A percentile compares a stretch with the other conserved stretches of the same genome.
Evolutionary conservation across 176 grass and related monocot species (phyloP).

Genomic region (Metroxylon sagu): DNA sequence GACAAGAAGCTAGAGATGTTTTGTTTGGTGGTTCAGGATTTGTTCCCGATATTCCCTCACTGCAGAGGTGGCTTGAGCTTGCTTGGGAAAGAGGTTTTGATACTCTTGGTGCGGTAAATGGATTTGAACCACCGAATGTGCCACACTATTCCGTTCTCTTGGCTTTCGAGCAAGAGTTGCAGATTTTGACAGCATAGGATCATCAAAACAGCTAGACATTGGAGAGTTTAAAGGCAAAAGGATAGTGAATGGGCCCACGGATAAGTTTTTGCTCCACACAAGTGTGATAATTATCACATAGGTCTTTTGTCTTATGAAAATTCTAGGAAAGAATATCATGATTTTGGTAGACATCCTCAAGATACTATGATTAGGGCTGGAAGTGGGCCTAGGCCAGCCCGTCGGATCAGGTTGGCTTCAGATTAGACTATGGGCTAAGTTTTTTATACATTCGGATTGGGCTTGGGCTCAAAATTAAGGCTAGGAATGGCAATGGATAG

Average conservation of each 20-base stretch:
- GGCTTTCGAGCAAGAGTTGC: constrained; percentile 68
- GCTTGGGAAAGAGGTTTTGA: constrained; percentile 77
- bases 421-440: too few relatives aligned
- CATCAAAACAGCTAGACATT: constrained; percentile 14
- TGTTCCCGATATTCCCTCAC: constrained; percentile 80
- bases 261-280: constrained; percentile 50
- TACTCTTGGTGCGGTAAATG: constrained; percentile 48
- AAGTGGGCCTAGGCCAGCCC: too few relatives aligned
- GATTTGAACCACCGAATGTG: constrained; percentile 79
- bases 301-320: constrained; percentile 17
- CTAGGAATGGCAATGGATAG: too few relatives aligned
- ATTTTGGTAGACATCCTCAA: constrained; percentile 9
- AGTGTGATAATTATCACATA: constrained; percentile 6
- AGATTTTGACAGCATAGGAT: constrained; percentile 88
- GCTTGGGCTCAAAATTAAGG: too few relatives aligned
- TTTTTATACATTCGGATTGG: too few relatives aligned
- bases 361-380: too few relatives aligned
- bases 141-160: constrained; percentile 68
- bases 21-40: constrained; percentile 75
- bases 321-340: constrained; percentile 29
- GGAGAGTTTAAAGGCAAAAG: constrained; percentile 23
- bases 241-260: constrained; percentile 45
- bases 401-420: too few relatives aligned
- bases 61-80: constrained; percentile 94
- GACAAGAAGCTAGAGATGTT: constrained; percentile 38